Percentiles rank a stretch among this genome's conserved stretches.
These are phyloP conservation scores for Termitomyces eurrhizus DNA, from an alignment of 768 basidiomycete genomes.

Conservation along the genomic window DNA sequence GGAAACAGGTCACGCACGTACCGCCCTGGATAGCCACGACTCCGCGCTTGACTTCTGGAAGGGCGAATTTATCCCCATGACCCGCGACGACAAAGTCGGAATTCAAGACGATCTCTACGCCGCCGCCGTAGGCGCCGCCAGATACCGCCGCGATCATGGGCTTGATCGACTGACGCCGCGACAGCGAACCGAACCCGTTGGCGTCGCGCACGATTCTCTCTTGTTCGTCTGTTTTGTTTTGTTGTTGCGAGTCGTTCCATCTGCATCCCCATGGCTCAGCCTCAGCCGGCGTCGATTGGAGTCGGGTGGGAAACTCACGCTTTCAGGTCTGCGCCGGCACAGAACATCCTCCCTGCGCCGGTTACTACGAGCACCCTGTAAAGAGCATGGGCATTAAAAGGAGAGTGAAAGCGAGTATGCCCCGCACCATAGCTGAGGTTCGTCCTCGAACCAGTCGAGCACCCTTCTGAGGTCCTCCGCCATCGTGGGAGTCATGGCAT, in stretches of 20 bases:
- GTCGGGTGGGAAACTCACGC: constrained; percentile 40
- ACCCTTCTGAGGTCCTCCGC: constrained; percentile 44
- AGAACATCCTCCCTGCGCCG: constrained; percentile 69
- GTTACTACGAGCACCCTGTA: constrained; percentile 72
- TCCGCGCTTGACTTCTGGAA: constrained; percentile 78
- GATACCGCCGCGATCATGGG: constrained; percentile 80
- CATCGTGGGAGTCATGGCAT: constrained; percentile 69
- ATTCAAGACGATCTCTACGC: constrained; percentile 65
- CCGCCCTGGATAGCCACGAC: constrained; percentile 73
- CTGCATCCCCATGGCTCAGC: constrained; percentile 26
- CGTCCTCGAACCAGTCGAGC: constrained; percentile 72
- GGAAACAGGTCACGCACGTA: constrained; percentile 14
- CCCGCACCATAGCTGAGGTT: constrained; percentile 66
- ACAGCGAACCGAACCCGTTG: constrained; percentile 72
- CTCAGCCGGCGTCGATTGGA: no score
- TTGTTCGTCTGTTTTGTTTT: constrained; percentile 40
- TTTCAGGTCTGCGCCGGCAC: constrained; percentile 78
- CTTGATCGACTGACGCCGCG: constrained; percentile 62
- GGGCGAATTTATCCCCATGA: constrained; percentile 62
- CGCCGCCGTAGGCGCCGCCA: constrained; percentile 69
- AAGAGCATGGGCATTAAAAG: no score
- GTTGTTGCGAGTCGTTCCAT: constrained; percentile 54
- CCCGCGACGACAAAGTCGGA: constrained; percentile 74
- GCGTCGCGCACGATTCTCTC: constrained; percentile 32
- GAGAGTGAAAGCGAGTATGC: neutral